Conservation (phyloP, 2,329 filamentous ascomycete species). For the Fusarium dlaminii region DNA sequence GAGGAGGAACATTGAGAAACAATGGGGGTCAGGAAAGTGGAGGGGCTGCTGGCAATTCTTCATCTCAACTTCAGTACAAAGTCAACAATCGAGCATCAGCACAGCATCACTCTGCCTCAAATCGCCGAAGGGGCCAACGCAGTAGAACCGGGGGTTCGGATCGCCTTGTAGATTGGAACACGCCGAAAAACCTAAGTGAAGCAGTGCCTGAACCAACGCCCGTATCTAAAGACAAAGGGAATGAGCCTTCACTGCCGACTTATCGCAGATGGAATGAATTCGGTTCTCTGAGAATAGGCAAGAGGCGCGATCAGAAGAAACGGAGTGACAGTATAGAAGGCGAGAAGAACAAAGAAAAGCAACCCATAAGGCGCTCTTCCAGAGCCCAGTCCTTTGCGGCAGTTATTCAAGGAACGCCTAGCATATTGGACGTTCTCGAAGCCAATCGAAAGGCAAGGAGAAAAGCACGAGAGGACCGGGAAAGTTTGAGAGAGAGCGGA, state of each 20-base stretch:
- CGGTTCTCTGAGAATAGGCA: constrained; percentile 3
- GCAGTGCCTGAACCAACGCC: not conserved
- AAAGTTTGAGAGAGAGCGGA: constrained; percentile 61
- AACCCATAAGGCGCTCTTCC: not conserved
- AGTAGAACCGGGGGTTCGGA: constrained; percentile 43
- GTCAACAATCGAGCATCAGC: not conserved
- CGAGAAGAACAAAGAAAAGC: not conserved
- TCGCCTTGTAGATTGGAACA: constrained; percentile 49
- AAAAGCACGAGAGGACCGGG: constrained; percentile 50
- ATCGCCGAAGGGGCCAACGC: constrained; percentile 19
- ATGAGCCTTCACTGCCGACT: not conserved
- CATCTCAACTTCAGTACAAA: not conserved
- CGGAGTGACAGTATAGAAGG: not conserved
- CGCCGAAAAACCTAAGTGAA: constrained; percentile 42
- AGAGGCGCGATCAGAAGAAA: not conserved
- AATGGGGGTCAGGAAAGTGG: constrained; percentile 43
- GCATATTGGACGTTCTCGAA: constrained; percentile 36
- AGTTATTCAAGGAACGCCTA: not conserved
- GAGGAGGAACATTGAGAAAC: constrained; percentile 57
- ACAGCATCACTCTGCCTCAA: constrained; percentile 17
- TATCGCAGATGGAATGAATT: constrained; percentile 32
- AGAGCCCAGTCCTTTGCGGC: not conserved
- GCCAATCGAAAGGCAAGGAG: constrained; percentile 47
- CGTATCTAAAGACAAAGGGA: not conserved
- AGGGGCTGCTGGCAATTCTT: constrained; percentile 4